Base-by-base conservation (phyloP, 2,329 filamentous ascomycete species). In the Curvularia eragrostidis region DNA sequence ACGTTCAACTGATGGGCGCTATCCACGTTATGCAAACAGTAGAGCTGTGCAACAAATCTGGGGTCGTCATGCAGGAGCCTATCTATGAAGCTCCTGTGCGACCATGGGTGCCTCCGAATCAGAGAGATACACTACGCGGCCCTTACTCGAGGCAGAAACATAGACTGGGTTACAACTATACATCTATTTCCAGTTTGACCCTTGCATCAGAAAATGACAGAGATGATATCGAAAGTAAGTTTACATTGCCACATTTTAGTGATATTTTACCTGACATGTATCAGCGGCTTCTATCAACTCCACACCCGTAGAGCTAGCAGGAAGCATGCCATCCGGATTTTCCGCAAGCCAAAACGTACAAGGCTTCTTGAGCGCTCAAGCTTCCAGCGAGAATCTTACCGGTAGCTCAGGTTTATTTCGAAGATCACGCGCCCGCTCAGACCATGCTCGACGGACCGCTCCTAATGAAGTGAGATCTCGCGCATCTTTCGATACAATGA, bases 21-120 rank as follows among this genome's bases (percentile, higher is more conserved):
- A 67, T 76, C 2, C 56, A 64, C n/a, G 52, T 65, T 5, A 71
- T 75, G 71, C 66, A 72, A 34, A 61, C 62, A 1, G 59, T 66
- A 3, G 71, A 74, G 54, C 64, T 66, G 18, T 66, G 61, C 15
- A 55, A 56, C 0, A 59, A 56, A 6, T 51, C 54, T n/a, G 62
- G 56, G 15, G 53, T 51, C 18, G 30, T 60, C 2, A 42, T 46
- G 34, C 56, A 61, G 21, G 64, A 68, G 7, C 61, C 63, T 2
- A 63, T 66, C 7, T 63, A 62, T 30, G 64, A 71, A 51, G 59
- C 62, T n/a, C 68, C 69, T 1, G 58, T 50, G 15, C 62, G 58
- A 26, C 69, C 66, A 10, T 68, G 70, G 70, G 36, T 68, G 2
- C 58, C 62, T 32, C 41, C 47, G 15, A 56, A 64, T 18, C 50